A percentile compares a stretch with the other conserved stretches of the same genome.
Evolutionary conservation across 176 grass and related monocot species (phyloP).

Genomic region (Neostapfia colusana): DNA sequence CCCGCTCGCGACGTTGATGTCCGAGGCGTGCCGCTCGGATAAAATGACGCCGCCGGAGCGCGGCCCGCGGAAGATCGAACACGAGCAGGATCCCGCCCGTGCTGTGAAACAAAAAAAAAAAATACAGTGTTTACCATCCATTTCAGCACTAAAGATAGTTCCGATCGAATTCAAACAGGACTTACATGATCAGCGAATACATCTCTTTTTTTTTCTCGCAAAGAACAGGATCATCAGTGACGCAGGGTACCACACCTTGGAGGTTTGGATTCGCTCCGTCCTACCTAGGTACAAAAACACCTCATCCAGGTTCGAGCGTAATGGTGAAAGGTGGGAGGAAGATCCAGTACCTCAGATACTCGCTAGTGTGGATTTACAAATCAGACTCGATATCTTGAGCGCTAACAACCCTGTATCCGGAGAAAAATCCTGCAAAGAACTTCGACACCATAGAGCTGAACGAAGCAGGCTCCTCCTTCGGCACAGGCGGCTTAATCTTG

Average conservation of each 20-base stretch:
- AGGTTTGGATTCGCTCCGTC: neutral
- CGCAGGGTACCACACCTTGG: neutral
- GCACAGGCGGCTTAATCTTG: conserved; percentile 40
- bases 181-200: neutral
- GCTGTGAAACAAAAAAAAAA: too few species aligned
- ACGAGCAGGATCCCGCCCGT: too few species aligned
- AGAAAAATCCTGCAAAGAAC: conserved; percentile 44
- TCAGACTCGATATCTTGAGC: conserved; percentile 48
- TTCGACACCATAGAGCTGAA: conserved; percentile 51
- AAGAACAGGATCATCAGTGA: neutral
- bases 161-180: too few species aligned
- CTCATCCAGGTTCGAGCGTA: neutral
- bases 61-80: too few species aligned
- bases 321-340: neutral
- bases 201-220: neutral
- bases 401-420: neutral
- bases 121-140: too few species aligned
- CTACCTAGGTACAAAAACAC: conserved; percentile 30
- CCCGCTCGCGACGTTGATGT: too few species aligned
- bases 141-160: too few species aligned
- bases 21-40: too few species aligned
- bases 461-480: conserved; percentile 39
- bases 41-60: too few species aligned
- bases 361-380: conserved; percentile 39
- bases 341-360: neutral